Base-by-base conservation (phyloP, 805 yeast species). In the Saturnispora saitoi region DNA sequence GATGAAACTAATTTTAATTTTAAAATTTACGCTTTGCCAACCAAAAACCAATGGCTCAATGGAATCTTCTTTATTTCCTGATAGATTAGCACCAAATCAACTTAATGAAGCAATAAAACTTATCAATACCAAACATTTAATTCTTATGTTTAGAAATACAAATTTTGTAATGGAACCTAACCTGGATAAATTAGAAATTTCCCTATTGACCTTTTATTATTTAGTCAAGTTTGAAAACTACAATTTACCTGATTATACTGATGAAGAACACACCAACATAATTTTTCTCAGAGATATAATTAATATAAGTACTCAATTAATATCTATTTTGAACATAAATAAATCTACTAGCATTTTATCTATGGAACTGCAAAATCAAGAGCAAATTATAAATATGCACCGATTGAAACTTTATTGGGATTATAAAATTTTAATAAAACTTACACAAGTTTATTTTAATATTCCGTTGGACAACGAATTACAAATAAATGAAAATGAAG, bases 1-100 rank as follows among this genome's bases (percentile, higher is more conserved):
- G 50, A 67, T 76, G 14, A 77, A 76, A 56, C 71, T 79, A 31
- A 75, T 77, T 63, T 59, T 77, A 24, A 70, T 73, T 65, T 69
- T 77, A 62, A 76, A 75, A 69, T 77, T 62, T 70, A 76, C 56
- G 56, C 70, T 50, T 58, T 68, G 60, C 62, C 70, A 61, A 54
- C 76, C 65, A n/a, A 61, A 58, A 49, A 47, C 51, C 28, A 47
- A 48, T 37, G 50, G 47, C 11, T 32, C 43, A 5, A 45, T 48
- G 17, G 42, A 47, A 14, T 49, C 57, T 5, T 57, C 59, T 7
- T 54, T 63, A 15, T 49, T 49, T 29, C 65, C 64, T 26, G 58
- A 59, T 49, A 58, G 57, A 45, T 54, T 56, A 32, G 57, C 66
- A 3, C 34, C 51, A 31, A 61, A 57, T 48, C 66, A 59, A 51